phyloP scores from a whole-genome alignment of 805 yeast species.

The Saccharomyces kudriavzevii region DNA sequence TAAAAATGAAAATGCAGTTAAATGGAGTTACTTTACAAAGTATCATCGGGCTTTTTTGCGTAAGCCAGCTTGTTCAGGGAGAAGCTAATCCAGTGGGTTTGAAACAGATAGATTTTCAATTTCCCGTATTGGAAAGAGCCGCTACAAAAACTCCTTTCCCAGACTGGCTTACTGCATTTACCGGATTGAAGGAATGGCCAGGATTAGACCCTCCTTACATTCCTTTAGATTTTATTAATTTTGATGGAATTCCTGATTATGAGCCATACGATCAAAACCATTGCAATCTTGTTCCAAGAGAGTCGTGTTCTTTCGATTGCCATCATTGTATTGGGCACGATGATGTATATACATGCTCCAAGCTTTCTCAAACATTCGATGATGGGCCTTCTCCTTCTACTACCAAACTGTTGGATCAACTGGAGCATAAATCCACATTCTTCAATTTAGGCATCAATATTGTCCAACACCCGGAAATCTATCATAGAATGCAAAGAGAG shows the following conservation, averaged over 20 bases:
- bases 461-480: constrained; percentile 64
- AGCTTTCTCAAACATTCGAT: constrained; percentile 76
- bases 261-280: constrained; percentile 45
- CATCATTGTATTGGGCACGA: constrained; percentile 62
- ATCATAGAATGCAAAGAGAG: constrained; percentile 40
- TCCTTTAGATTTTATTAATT: constrained; percentile 59
- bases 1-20: neutral
- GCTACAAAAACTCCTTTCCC: constrained; percentile 48
- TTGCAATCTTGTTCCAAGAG: constrained; percentile 43
- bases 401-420: constrained; percentile 42
- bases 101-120: neutral
- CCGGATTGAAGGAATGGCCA: constrained; percentile 74
- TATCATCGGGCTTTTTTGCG: neutral
- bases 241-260: constrained; percentile 40
- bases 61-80: neutral
- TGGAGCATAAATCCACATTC: constrained; percentile 57
- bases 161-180: constrained; percentile 62
- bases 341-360: constrained; percentile 66
- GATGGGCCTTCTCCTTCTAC: constrained; percentile 84
- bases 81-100: neutral
- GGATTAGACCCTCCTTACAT: constrained; percentile 77
- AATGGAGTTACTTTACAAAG: neutral
- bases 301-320: constrained; percentile 78
- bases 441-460: constrained; percentile 77
- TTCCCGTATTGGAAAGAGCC: neutral